Percentiles rank a stretch among this genome's conserved stretches.
Conservation (phyloP, 208 protist genomes). For the Acanthamoeba polyphaga region DNA sequence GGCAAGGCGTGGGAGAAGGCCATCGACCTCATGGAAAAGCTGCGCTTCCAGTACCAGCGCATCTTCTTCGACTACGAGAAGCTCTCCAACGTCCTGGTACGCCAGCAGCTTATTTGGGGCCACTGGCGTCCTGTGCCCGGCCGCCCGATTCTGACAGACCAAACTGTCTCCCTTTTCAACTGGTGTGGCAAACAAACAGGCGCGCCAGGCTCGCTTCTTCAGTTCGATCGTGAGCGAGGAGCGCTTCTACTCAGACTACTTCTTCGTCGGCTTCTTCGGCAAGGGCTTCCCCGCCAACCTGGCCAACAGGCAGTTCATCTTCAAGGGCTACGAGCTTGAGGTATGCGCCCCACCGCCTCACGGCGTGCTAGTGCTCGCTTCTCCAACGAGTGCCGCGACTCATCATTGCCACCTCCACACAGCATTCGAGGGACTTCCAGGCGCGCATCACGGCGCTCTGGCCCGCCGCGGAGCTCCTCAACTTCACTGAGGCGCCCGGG, state of each 20-base stretch:
- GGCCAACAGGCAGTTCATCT: slow-evolving; percentile 83
- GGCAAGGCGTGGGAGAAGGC: slow-evolving; percentile 85
- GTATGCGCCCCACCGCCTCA: slow-evolving; percentile 56
- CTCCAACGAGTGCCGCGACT: background rate
- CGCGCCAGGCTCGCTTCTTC: slow-evolving; percentile 79
- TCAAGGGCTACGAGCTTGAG: slow-evolving; percentile 85
- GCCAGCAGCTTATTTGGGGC: background rate
- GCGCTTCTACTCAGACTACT: slow-evolving; percentile 86
- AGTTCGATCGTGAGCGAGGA: slow-evolving; percentile 80
- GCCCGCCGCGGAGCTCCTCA: slow-evolving; percentile 61
- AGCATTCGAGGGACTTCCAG: slow-evolving; percentile 67
- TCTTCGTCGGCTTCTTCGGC: slow-evolving; percentile 84
- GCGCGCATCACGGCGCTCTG: slow-evolving; percentile 59
- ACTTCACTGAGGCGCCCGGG: slow-evolving; percentile 67
- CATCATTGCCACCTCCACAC: background rate
- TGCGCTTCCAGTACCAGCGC: slow-evolving; percentile 79
- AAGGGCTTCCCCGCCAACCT: slow-evolving; percentile 79
- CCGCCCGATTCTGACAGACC: background rate
- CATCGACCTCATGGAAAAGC: slow-evolving; percentile 77
- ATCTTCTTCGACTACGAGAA: slow-evolving; percentile 82
- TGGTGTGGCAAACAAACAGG: background rate
- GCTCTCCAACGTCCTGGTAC: slow-evolving; percentile 77
- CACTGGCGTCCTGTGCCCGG: background rate
- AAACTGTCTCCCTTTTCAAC: background rate
- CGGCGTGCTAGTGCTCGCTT: background rate